Conservation (phyloP, 257 asterid species). For the Solanum chmielewskii region DNA sequence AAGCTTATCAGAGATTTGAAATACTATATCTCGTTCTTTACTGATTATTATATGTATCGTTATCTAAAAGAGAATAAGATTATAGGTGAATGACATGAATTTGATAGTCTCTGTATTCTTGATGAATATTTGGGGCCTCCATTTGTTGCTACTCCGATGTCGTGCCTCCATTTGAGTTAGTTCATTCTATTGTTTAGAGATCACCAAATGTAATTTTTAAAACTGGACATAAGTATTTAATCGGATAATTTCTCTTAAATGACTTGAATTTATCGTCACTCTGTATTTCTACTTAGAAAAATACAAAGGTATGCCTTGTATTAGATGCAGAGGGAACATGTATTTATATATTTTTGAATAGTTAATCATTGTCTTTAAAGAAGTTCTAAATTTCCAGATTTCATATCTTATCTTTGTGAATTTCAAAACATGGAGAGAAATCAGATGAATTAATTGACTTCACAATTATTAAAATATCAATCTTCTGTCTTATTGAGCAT, state of each 20-base stretch:
- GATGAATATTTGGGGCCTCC: background rate
- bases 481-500: no score
- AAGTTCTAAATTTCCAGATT: background rate
- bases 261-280: background rate
- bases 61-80: no score
- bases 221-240: background rate
- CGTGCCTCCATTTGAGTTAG: background rate
- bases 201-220: no score
- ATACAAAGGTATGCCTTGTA: no score
- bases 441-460: background rate
- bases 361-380: background rate
- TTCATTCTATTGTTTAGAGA: no score
- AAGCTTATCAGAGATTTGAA: background rate
- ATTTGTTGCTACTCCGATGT: background rate
- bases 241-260: background rate
- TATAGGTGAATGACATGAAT: no score
- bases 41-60: no score
- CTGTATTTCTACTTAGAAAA: no score
- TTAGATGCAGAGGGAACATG: background rate
- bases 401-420: background rate
- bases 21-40: no score
- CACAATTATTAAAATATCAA: background rate
- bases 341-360: no score
- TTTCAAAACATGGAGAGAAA: background rate
- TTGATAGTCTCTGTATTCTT: background rate